These are phyloP conservation scores for Actinidia chinensis DNA, from an alignment of 179 eudicot species.

Conservation along the genomic window DNA sequence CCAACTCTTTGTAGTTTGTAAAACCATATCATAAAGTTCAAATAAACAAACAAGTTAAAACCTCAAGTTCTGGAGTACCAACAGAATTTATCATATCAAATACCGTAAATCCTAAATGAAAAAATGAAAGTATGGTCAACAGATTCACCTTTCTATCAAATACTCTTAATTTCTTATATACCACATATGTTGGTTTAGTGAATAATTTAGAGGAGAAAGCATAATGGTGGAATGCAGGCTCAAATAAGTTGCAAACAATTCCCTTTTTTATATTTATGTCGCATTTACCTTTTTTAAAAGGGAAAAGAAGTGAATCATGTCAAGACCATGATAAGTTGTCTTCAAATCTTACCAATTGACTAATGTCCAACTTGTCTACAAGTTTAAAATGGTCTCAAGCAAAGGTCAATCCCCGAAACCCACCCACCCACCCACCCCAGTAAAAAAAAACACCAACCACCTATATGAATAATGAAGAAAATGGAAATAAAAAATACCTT, in stretches of 20 bases:
- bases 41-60: neutral
- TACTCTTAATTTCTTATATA: neutral
- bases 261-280: too few relatives aligned
- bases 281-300: neutral
- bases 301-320: neutral
- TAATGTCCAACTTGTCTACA: neutral
- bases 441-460: neutral
- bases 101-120: neutral
- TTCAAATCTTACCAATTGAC: neutral
- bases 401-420: neutral
- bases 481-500: slow-evolving; percentile 36
- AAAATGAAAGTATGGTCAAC: neutral
- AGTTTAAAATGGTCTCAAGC: neutral
- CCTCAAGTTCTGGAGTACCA: too few relatives aligned
- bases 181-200: neutral
- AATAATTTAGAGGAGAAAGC: neutral
- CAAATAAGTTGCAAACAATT: neutral
- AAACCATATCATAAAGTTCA: neutral
- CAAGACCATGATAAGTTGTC: neutral
- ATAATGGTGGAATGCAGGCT: neutral
- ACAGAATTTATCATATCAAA: neutral
- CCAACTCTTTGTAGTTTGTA: neutral
- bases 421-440: too few relatives aligned
- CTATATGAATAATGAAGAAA: neutral
- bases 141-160: neutral